These are phyloP conservation scores for Extremus antarcticus DNA, from an alignment of 495 filamentous ascomycete species.

Conservation along the genomic window DNA sequence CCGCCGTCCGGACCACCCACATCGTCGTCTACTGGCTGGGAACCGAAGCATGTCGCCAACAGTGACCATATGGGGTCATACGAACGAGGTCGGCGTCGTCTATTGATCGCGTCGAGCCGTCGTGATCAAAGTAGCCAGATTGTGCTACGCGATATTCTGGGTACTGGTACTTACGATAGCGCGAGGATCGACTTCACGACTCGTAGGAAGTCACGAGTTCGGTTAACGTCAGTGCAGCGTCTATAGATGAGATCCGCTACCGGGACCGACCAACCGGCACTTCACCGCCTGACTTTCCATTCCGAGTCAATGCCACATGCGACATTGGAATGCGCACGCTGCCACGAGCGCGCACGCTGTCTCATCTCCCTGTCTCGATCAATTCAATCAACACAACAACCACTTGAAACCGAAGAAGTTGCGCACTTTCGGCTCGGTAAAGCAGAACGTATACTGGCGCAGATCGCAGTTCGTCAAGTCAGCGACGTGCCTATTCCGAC, in stretches of 20 bases:
- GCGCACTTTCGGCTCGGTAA: background rate
- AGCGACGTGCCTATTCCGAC: background rate
- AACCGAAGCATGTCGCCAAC: too few species aligned
- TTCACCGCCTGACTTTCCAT: conserved; percentile 12
- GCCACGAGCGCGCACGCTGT: background rate
- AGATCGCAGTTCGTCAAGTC: conserved; percentile 15
- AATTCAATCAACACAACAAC: background rate
- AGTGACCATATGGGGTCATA: too few species aligned
- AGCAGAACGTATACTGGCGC: background rate
- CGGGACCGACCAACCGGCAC: conserved; percentile 8
- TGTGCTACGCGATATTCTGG: too few species aligned
- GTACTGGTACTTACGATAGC: too few species aligned
- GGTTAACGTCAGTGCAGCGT: conserved; percentile 4
- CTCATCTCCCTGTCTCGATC: background rate
- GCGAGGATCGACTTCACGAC: background rate
- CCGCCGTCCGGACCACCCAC: background rate
- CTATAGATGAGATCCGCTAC: background rate
- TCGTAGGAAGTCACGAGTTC: background rate
- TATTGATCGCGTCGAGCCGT: too few species aligned
- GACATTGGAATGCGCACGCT: background rate
- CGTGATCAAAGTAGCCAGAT: too few species aligned
- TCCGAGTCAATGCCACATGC: background rate
- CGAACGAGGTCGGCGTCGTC: too few species aligned
- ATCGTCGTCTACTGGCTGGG: too few species aligned
- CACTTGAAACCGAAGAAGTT: too few species aligned